Base-by-base conservation (phyloP, 345 rosid species). In the Crucihimalaya himalaica region DNA sequence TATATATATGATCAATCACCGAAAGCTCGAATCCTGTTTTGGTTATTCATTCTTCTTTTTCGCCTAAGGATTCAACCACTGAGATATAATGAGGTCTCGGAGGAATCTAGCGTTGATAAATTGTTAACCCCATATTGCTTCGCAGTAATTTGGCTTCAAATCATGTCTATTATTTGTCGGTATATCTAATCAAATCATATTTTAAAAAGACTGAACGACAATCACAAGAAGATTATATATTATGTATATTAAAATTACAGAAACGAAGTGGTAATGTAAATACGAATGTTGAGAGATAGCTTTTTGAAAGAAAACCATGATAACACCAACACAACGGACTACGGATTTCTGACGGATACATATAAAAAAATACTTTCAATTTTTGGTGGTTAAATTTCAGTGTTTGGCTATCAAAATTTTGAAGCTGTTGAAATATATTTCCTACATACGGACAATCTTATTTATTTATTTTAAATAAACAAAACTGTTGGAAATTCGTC, bases 11-110 rank as follows among this genome's bases (percentile, higher is more conserved):
- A 40, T 40, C n/a, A 4, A 47, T 27, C 53, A 48, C 73, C 61
- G 54, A 74, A 74, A 58, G 78, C 53, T 66, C 25, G 67, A 65
- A 54, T 73, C 57, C 29, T 45, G 39, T 43, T 72, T 43, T 54
- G 63, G 48, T 32, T 73, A 43, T 43, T 46, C 52, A 4, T 47
- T 66, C 52, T 35, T 47, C 25, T 35, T 32, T 73, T 45, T 54
- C 6, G 31, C 42, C 42, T 10, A 71, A 57, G 25, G 52, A 57
- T 73, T 73, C 58, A 70, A 64, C 23, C 57, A 55, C 4, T 18
- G 65, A 56, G 23, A 20, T 45, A 46, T 46, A 54, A 55, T 48
- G 28, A 45, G 50, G 8, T 56, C 57, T 54, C 6, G 18, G 15
- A 5, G 54, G 34, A 60, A 35, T 35, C 42, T 51, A 16, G 25